A percentile compares a stretch with the other conserved stretches of the same genome.
Evolutionary conservation across 1,284 basidiomycete genomes (phyloP).

Genomic region (Lentinus polychrous): DNA sequence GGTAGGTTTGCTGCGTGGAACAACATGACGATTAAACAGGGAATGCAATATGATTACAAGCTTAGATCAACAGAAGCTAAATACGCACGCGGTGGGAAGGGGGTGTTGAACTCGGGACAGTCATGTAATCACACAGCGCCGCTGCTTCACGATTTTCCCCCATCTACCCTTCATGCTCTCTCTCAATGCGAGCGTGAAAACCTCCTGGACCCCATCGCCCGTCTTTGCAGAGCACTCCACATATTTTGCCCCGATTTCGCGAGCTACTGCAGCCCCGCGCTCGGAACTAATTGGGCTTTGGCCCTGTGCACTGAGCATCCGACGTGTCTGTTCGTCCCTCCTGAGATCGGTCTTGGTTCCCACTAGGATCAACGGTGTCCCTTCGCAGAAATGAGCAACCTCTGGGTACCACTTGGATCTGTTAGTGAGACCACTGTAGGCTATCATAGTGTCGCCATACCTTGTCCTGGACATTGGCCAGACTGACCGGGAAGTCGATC

Average conservation of each 20-base stretch:
- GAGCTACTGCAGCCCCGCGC: conserved; percentile 76
- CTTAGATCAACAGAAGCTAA: no score
- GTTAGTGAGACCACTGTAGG: not conserved
- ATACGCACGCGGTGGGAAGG: no score
- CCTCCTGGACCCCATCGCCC: conserved; percentile 84
- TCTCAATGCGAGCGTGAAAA: conserved; percentile 85
- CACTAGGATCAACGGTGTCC: conserved; percentile 88
- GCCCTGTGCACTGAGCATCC: conserved; percentile 92
- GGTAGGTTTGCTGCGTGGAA: no score
- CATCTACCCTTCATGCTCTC: conserved; percentile 79
- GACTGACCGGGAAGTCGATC: conserved; percentile 91
- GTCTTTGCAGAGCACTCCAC: conserved; percentile 94
- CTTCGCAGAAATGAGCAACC: conserved; percentile 95
- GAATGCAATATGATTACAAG: no score
- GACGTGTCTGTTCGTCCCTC: conserved; percentile 77
- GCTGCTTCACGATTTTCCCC: conserved; percentile 67
- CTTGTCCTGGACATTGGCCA: conserved; percentile 93
- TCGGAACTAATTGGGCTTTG: conserved; percentile 76
- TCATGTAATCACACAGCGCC: conserved; percentile 75
- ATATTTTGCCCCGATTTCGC: conserved; percentile 93
- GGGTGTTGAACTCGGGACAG: no score
- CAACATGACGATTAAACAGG: no score
- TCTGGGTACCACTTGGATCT: conserved; percentile 87
- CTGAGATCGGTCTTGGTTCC: conserved; percentile 93
- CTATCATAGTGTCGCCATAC: conserved; percentile 30